Base-by-base conservation (phyloP, 2,329 filamentous ascomycete genomes). In the Stachybotrys chartarum region DNA sequence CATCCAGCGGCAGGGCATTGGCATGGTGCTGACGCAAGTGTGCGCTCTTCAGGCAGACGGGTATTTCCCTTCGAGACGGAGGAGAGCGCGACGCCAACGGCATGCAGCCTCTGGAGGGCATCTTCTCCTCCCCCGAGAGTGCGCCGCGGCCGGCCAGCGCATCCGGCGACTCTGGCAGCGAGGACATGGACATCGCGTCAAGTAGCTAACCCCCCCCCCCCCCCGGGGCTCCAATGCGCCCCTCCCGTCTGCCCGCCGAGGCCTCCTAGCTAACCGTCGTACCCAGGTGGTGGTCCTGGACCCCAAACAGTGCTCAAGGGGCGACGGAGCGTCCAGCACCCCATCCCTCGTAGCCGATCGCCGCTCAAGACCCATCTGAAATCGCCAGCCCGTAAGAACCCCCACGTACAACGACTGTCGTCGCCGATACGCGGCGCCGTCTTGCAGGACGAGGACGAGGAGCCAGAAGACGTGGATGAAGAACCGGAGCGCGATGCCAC, bases 51-150 rank as follows among this genome's bases (percentile, higher is more conserved):
- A 97, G 93, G 63, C 95, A 96, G 80, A 99, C 94, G 1, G 94
- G 94, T 49, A 82, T 96, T 30, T 88, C 85, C 1, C 73, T 97
- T 35, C 83, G 85, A 64, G 90, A 96, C 65, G 84, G 78, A 55
- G 90, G 90, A 53, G 78, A 86, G 58, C 88, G 91, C 73, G 93
- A 97, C 73, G 91, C 95, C 69, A 79, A 96, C 78, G 94, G 93
- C 70, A 85, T 99, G 77, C 91, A 97, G 69, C 87, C 90, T 42
- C 81, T 96, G 56, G 89, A 93, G 42, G 84, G 84, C 61, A 84
- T 97, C 61, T 96, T 96, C 71, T 97, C 92, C 8, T 96, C 92
- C 18, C 91, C 92, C 14, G 82, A 84, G 61, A 88, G 86, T 64
- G 59, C 50, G 58, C 64, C 58, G 59, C 63, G 32, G 57, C 62